Evolutionary conservation across 345 rosid species (phyloP), one percentile per base, ranked within the genome.

Genomic region (Eucalyptus sp.): DNA sequence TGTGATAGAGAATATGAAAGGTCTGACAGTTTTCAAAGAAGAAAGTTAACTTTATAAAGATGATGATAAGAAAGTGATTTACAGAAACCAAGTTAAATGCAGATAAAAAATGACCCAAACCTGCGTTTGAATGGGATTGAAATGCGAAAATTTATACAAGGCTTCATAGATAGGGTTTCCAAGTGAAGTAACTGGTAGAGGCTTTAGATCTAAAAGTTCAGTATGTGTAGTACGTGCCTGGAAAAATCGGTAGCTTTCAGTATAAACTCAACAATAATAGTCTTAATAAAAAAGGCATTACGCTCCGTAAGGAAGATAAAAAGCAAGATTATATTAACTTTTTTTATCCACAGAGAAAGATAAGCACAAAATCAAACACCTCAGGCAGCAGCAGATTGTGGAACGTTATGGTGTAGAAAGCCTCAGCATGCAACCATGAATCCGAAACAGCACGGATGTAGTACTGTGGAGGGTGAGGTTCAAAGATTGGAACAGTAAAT

Each of bases 91-190:
- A 89, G 54, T 29, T 54, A 22, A 50, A 25, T 51, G n/a, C 46
- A 48, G 89, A 52, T 43, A 44, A 86, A 71, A 50, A 80, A 44
- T 56, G 85, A 91, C 91, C 56, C 90, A 88, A 86, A 96, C 99
- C 99, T 97, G 99, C 31, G 99, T 96, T 90, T 97, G 99, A 92
- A 97, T 96, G 9, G 99, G 99, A 93, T 97, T 97, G 90, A 97
- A 97, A 96, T 97, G 99, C 11, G 99, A 96, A 92, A 97, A 97
- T 46, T 92, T 96, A 94, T 96, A 97, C 87, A 97, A 91, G 88
- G 95, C 94, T 92, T 96, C 97, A 90, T 93, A 96, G 66, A 89
- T 87, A 87, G 87, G 88, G 90, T 94, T 97, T 86, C 96, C 96
- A 89, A 97, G 96, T 62, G 99, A 93, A 83, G 96, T 94, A 86